Base-by-base conservation (phyloP, 768 basidiomycete species). In the Mycena alexandri region DNA sequence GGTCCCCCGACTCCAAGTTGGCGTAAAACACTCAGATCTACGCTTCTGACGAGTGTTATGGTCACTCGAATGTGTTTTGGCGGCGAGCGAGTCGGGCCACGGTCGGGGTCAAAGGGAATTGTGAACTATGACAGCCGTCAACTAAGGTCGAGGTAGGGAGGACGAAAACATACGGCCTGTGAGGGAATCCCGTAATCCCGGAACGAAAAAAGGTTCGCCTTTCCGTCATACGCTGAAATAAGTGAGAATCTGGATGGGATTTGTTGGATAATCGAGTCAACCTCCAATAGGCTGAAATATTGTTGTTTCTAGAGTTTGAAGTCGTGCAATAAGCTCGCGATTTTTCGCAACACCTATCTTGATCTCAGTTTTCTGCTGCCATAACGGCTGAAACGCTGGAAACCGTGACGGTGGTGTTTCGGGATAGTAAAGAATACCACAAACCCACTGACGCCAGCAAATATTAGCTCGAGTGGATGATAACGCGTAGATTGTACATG, bases 171-270 rank as follows among this genome's bases (percentile, higher is more conserved):
- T 21, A 38, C 36, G 11, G n/a, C 22, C 9, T 33, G 34, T 55
- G 25, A 25, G 44, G 61, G 17, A 17, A 53, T 43, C 1, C 19
- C 10, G 29, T 61, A 61, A 21, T 41, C 19, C 25, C 3, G 17
- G 52, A 54, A 62, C 6, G 61, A 62, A 36, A 54, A 81, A 0
- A 81, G 56, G 52, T 81, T 81, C 51, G 77, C 76, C 59, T 78
- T 77, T 10, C 80, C 80, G 60, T 80, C 80, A 55, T 69, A 81
- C 1, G 77, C 80, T 81, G 21, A 12, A 2, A 17, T 13, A 16
- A 2, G 10, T 17, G 12, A 9, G 19, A 17, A 13, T 58, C 2
- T 29, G 6, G 3, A 48, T 33, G 12, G 42, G 25, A 59, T 52
- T 43, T 16, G 61, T 29, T 29, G 10, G 13, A 3, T 16, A 25